These are phyloP conservation scores for Ogataea neopini DNA, from an alignment of 805 yeast species.

Conservation along the genomic window DNA sequence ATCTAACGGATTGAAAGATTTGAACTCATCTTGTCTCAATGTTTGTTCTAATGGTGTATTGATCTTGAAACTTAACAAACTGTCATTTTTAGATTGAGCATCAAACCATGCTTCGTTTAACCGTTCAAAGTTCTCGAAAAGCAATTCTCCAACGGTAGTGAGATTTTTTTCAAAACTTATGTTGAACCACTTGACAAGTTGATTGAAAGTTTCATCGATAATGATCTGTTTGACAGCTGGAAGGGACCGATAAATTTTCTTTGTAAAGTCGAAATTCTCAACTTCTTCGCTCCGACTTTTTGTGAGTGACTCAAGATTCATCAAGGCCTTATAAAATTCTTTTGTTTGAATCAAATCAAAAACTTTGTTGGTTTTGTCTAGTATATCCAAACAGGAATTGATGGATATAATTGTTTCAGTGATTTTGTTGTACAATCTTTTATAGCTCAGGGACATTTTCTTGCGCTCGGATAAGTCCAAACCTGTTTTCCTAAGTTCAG, in stretches of 20 bases:
- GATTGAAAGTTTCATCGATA: slow-evolving; percentile 68
- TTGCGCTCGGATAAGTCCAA: slow-evolving; percentile 62
- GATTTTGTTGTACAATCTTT: slow-evolving; percentile 65
- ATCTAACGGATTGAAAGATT: slow-evolving; percentile 49
- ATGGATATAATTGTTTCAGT: slow-evolving; percentile 70
- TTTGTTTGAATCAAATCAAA: slow-evolving; percentile 75
- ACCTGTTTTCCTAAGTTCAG: slow-evolving; percentile 63
- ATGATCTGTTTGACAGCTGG: slow-evolving; percentile 75
- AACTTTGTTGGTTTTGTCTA: slow-evolving; percentile 83
- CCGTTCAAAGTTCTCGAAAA: slow-evolving; percentile 53
- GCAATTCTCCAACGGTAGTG: slow-evolving; percentile 53
- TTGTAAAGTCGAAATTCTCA: slow-evolving; percentile 70
- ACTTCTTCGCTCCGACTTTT: slow-evolving; percentile 64
- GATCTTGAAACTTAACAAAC: slow-evolving; percentile 59
- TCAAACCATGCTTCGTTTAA: slow-evolving; percentile 64
- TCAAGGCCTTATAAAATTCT: slow-evolving; percentile 83
- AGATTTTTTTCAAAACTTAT: slow-evolving; percentile 64
- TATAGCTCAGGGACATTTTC: slow-evolving; percentile 56
- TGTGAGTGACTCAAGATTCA: slow-evolving; percentile 73
- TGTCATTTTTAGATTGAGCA: slow-evolving; percentile 44
- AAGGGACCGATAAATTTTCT: slow-evolving; percentile 69
- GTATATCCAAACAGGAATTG: slow-evolving; percentile 71
- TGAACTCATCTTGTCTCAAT: slow-evolving; percentile 50
- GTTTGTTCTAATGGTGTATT: slow-evolving; percentile 87
- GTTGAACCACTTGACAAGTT: slow-evolving; percentile 63